Percentiles rank a stretch among this genome's conserved stretches.
Evolutionary conservation across 2,329 filamentous ascomycete species (phyloP).

Genomic region (Boeremia lycopersici): DNA sequence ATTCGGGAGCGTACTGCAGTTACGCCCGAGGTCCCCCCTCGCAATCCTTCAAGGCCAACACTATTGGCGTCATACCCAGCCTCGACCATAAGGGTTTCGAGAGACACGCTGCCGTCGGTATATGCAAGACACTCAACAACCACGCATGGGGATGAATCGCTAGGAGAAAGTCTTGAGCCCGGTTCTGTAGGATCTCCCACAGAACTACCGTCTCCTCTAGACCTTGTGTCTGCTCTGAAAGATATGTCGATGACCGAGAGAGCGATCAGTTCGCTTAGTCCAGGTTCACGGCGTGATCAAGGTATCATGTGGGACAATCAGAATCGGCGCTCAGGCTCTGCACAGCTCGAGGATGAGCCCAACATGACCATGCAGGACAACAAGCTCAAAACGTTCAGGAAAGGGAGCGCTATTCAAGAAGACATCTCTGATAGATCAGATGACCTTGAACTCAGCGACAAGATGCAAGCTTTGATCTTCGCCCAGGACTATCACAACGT

Average conservation of each 20-base stretch:
- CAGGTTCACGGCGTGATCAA: conserved; percentile 18
- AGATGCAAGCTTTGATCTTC: conserved; percentile 24
- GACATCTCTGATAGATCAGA: conserved; percentile 8
- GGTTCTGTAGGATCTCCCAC: too few relatives aligned
- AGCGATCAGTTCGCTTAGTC: conserved; percentile 28
- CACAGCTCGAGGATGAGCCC: neutral
- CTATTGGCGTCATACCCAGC: conserved; percentile 13
- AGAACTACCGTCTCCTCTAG: neutral
- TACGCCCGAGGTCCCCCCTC: conserved; percentile 21
- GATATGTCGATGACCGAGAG: conserved; percentile 29
- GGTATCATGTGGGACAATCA: neutral
- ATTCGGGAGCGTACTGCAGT: conserved; percentile 24
- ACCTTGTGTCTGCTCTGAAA: conserved; percentile 20
- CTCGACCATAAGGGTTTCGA: neutral
- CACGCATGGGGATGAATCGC: neutral
- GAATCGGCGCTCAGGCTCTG: conserved; percentile 1
- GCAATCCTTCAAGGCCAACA: conserved; percentile 27
- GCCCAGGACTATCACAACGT: conserved; percentile 41
- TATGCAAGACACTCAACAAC: neutral
- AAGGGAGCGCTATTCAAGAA: neutral
- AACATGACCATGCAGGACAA: neutral
- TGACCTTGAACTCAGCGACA: conserved; percentile 22
- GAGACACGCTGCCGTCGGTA: neutral
- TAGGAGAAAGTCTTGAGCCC: neutral
- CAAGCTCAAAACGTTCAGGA: neutral